phyloP scores from a whole-genome alignment of 2,329 filamentous ascomycete species.

The Cladobotryum mycophilum region DNA sequence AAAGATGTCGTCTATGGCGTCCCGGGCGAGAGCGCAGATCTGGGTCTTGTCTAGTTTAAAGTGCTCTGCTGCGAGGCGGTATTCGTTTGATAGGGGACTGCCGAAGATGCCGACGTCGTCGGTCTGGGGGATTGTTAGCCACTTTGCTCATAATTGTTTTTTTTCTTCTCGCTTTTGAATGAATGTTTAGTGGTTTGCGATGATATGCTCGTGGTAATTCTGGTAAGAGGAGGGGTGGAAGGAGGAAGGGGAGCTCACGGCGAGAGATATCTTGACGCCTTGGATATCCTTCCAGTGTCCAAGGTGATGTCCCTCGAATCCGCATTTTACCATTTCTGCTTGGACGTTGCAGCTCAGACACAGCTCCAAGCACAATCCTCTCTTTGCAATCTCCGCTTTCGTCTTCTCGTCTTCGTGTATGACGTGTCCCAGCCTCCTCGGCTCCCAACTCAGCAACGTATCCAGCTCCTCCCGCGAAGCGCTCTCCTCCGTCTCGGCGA shows the following conservation, averaged over 20 bases:
- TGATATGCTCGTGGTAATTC: too few relatives aligned
- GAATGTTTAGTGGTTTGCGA: too few relatives aligned
- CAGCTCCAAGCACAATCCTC: slow-evolving; percentile 62
- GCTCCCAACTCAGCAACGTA: slow-evolving; percentile 58
- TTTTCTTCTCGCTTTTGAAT: too few relatives aligned
- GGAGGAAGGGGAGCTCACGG: slow-evolving; percentile 45
- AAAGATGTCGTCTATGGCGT: slow-evolving; percentile 61
- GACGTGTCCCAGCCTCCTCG: slow-evolving; percentile 69
- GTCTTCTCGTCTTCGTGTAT: slow-evolving; percentile 62
- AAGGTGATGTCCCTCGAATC: slow-evolving; percentile 68
- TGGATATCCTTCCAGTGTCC: slow-evolving; percentile 60
- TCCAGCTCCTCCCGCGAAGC: slow-evolving; percentile 54
- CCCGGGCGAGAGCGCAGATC: slow-evolving; percentile 50
- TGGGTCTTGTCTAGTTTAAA: slow-evolving; percentile 50
- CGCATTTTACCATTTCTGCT: slow-evolving; percentile 63
- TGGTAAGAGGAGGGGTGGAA: neutral
- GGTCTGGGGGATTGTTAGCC: slow-evolving; percentile 44
- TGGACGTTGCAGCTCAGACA: slow-evolving; percentile 78
- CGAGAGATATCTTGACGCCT: slow-evolving; percentile 57
- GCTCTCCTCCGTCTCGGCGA: slow-evolving; percentile 61
- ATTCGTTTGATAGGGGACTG: slow-evolving; percentile 71
- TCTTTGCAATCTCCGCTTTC: slow-evolving; percentile 46
- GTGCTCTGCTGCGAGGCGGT: slow-evolving; percentile 63
- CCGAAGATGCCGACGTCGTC: slow-evolving; percentile 81
- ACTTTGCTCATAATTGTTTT: too few relatives aligned